Evolutionary conservation across 495 filamentous ascomycete genomes (phyloP), one percentile per base, ranked within the genome.

Genomic region (Neurospora intermedia): DNA sequence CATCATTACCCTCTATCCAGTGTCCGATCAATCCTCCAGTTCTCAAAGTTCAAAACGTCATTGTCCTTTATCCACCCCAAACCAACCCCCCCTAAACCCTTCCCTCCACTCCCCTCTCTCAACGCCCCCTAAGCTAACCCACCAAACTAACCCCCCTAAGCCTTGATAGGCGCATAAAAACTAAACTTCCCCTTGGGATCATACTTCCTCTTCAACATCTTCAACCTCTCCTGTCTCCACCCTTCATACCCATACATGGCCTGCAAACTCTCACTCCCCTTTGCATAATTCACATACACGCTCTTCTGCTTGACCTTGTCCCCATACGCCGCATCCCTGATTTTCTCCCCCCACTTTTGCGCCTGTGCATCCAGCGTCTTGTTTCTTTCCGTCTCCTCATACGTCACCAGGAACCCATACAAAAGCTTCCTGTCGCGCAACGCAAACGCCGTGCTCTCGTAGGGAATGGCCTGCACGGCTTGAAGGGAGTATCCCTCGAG

Each of bases 221-320:
- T 71, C 70, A 91, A 77, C 6, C 77, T 75, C 9, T 80, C 71
- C 76, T 80, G 79, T 1, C 87, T 78, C 85, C 87, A 88, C 18
- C 71, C n/a, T 69, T 88, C 87, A 69, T 78, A 76, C 0, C 89
- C 88, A 71, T 90, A 90, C 78, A 79, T 76, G 40, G 81, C 75
- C 78, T 84, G 38, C 9, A 71, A 40, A 0, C 75, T 77, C 81
- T 91, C 88, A 41, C 85, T 78, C 3, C 89, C 88, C 70, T 83
- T 82, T 0, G 89, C 89, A 78, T 91, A 90, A 76, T 90, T 91
- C 62, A 90, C 84, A 72, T 91, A 91, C 0, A 87, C 87, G 59
- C 81, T 79, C 0, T 87, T 88, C 77, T 90, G 88, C 73, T 89
- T 89, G 42, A 88, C 84, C 70, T 89, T 83, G 70, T 89, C 87